These are phyloP conservation scores for Polyporus tsugae DNA, from an alignment of 1,284 basidiomycete species.

Conservation along the genomic window DNA sequence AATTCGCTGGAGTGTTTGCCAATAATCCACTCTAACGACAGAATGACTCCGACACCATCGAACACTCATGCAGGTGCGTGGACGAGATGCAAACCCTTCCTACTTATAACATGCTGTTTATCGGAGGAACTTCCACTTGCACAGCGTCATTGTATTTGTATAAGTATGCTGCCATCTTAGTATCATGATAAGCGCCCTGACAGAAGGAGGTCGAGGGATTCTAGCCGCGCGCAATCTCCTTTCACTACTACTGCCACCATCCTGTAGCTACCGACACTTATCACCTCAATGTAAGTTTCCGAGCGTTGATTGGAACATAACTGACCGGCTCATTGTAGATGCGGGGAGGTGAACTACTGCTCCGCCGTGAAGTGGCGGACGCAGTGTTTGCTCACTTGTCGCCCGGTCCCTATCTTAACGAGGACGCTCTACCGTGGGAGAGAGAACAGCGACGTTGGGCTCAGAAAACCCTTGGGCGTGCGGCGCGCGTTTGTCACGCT, in stretches of 20 bases:
- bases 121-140: neutral
- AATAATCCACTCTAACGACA: too few relatives aligned
- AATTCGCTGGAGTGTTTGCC: too few relatives aligned
- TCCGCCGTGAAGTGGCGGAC: slow-evolving; percentile 8
- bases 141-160: slow-evolving; percentile 6
- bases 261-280: neutral
- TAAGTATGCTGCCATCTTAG: neutral
- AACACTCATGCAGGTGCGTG: neutral
- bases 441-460: slow-evolving; percentile 1
- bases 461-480: slow-evolving; percentile 14
- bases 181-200: slow-evolving; percentile 9
- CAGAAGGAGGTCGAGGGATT: neutral
- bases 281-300: neutral
- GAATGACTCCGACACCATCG: too few relatives aligned
- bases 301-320: neutral
- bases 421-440: slow-evolving; percentile 5
- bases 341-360: neutral
- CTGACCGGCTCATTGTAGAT: neutral
- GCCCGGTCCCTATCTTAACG: slow-evolving; percentile 6
- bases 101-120: neutral
- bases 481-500: slow-evolving; percentile 17
- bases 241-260: slow-evolving; percentile 5
- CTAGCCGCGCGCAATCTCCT: slow-evolving; percentile 2
- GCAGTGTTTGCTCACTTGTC: slow-evolving; percentile 7
- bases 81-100: neutral